Base-by-base conservation (phyloP, 2,329 filamentous ascomycete genomes). In the Dactylellina leptospora region DNA sequence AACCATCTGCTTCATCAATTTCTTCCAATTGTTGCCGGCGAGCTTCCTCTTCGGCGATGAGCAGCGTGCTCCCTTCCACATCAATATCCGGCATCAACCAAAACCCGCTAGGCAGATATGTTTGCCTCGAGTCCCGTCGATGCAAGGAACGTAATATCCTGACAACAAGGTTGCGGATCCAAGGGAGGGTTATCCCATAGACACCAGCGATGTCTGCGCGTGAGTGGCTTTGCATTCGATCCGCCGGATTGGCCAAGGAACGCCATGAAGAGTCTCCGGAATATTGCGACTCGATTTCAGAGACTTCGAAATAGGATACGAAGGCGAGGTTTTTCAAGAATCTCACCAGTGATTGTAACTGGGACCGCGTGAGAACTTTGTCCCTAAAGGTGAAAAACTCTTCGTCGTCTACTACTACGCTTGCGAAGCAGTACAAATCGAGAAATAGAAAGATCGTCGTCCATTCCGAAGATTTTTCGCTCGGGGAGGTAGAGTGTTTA, bases 71-170 rank as follows among this genome's bases (percentile, higher is more conserved):
- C 0, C 89, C 87, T 73, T 90, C 88, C 88, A 96, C 95, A 77
- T 97, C 90, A 64, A 97, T 72, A 87, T 89, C 83, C 1, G 90
- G 95, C 93, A 97, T 97, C 33, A 97, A 83, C 95, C 95, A 99
- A 79, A 96, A 93, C 51, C 87, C 86, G n/a, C 84, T 81, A 1
- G 92, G 90, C 20, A 97, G 81, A 78, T 97, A 97, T 27, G 86
- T 88, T 20, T 93, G 87, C 70, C 95, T 85, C 5, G 95, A 99
- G 79, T 81, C 81, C 97, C 93, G 79, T 93, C 85, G 80, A 97
- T 93, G 78, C 97, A 97, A 6, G 97, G 82, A 85, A 96, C 93
- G 63, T 90, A 73, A 16, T 73, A 73, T 60, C 23, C 55, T 66
- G 5, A 73, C 55, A 4, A 47, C 38, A 10, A 66, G n/a, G 20